A percentile compares a stretch with the other conserved stretches of the same genome.
phyloP scores from a whole-genome alignment of 2,329 filamentous ascomycete genomes.

The Malbranchea zuffiana region DNA sequence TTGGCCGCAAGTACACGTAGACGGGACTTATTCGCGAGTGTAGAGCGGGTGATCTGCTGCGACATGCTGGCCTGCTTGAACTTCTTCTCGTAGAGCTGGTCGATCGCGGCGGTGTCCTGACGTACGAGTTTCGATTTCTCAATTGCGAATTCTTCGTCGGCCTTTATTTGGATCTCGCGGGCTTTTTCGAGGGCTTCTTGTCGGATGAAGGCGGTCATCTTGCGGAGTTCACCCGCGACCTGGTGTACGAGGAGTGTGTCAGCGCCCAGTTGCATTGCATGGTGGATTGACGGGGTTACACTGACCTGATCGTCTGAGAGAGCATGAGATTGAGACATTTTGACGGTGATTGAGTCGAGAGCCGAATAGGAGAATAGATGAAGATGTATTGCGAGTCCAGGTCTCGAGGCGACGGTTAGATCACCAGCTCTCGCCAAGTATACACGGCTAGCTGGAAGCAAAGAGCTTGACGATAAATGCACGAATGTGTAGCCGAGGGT shows the following conservation, averaged over 20 bases:
- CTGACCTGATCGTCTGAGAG: constrained; percentile 94
- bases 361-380: no score
- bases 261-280: not conserved
- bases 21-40: constrained; percentile 89
- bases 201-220: constrained; percentile 99
- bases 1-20: constrained; percentile 76
- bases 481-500: no score
- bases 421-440: no score
- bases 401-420: no score
- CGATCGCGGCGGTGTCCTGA: constrained; percentile 87
- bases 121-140: constrained; percentile 98
- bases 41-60: constrained; percentile 96
- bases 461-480: no score
- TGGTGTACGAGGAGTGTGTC: constrained; percentile 30
- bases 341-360: no score
- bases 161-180: constrained; percentile 94
- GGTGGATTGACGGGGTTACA: not conserved
- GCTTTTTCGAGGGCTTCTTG: constrained; percentile 97
- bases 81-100: constrained; percentile 91
- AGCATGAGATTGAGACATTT: constrained; percentile 85
- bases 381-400: no score
- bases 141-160: constrained; percentile 97
- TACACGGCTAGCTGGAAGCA: no score
- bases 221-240: constrained; percentile 97
- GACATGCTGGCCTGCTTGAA: constrained; percentile 98